phyloP scores from a whole-genome alignment of 2,329 filamentous ascomycete species.

The Aspergillus puulaauensis region DNA sequence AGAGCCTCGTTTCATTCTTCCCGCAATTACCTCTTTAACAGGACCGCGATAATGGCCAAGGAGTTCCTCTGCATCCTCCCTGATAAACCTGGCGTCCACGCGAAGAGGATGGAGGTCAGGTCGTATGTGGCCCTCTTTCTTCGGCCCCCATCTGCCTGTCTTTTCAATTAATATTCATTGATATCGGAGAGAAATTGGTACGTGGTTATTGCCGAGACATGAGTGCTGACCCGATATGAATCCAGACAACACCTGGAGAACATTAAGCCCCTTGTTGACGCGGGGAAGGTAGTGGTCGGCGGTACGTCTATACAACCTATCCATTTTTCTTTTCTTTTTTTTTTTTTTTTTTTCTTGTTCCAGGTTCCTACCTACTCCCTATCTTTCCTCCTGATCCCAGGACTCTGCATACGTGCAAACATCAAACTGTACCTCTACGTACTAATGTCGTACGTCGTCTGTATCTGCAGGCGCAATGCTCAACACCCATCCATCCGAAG shows the following conservation, averaged over 20 bases:
- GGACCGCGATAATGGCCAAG: slow-evolving; percentile 25
- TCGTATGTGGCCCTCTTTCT: slow-evolving; percentile 20
- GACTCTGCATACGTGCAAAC: not conserved
- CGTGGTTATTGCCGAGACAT: no score
- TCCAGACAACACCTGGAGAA: slow-evolving; percentile 56
- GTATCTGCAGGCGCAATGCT: slow-evolving; percentile 62
- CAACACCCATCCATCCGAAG: slow-evolving; percentile 63
- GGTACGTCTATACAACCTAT: slow-evolving; percentile 45
- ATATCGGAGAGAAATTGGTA: no score
- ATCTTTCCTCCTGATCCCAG: not conserved
- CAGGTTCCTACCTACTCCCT: not conserved
- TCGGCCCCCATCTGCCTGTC: not conserved
- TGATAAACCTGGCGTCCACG: slow-evolving; percentile 60
- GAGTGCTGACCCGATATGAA: not conserved
- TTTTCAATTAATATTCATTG: not conserved
- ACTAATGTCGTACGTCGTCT: not conserved
- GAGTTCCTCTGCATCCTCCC: slow-evolving; percentile 71
- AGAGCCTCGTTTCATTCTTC: slow-evolving; percentile 1
- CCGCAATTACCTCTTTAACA: slow-evolving; percentile 24
- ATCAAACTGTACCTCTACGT: not conserved
- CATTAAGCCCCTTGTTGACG: slow-evolving; percentile 53
- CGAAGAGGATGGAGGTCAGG: slow-evolving; percentile 58
- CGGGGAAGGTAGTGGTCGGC: slow-evolving; percentile 63
- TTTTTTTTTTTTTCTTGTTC: not conserved
- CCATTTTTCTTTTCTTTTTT: not conserved